These are phyloP conservation scores for Euphrasia arctica DNA, from an alignment of 305 asterid genomes.

Conservation along the genomic window DNA sequence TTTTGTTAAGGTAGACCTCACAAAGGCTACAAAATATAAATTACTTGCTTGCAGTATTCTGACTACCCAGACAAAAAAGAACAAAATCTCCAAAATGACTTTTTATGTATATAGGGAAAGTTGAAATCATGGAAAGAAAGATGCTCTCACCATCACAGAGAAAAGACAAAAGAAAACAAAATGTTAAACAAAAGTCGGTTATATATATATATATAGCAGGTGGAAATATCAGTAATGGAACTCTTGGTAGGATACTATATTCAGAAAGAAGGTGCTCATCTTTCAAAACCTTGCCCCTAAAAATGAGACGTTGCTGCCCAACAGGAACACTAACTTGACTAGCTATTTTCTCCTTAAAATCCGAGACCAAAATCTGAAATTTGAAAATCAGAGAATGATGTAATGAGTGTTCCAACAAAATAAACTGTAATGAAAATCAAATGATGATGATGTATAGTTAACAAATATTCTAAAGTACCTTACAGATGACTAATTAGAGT, in stretches of 20 bases:
- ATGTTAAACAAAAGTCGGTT: background rate
- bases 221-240: constrained; percentile 9
- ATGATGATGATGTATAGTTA: background rate
- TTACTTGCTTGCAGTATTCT: background rate
- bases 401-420: constrained; percentile 1
- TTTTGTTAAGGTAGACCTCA: constrained; percentile 42
- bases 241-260: constrained; percentile 65
- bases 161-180: background rate
- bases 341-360: constrained; percentile 87
- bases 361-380: constrained; percentile 64
- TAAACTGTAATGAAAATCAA: background rate
- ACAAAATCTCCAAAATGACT: background rate
- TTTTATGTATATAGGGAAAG: too few species aligned
- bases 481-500: constrained; percentile 3
- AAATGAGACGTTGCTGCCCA: constrained; percentile 88
- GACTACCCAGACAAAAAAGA: constrained; percentile 12
- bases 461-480: background rate
- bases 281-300: constrained; percentile 94
- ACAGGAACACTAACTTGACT: constrained; percentile 69
- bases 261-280: constrained; percentile 78
- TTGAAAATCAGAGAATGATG: constrained; percentile 18
- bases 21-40: constrained; percentile 14
- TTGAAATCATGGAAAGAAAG: background rate
- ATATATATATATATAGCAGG: background rate
- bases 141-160: constrained; percentile 4